phyloP scores from a whole-genome alignment of 2,329 filamentous ascomycete genomes.

The Pseudocercospora musae region DNA sequence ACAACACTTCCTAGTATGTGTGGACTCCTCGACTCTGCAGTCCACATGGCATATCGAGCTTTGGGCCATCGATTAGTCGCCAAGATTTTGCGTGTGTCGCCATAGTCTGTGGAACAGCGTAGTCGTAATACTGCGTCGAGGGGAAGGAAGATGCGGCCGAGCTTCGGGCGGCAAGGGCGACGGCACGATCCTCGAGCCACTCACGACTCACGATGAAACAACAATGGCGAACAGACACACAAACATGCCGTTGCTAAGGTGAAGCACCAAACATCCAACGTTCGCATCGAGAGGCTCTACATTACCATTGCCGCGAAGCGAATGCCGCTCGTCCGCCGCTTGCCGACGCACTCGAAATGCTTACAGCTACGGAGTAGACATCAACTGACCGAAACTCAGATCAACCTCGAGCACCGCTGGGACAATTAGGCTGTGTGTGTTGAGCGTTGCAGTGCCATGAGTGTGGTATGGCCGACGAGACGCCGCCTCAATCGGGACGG shows the following conservation, averaged over 20 bases:
- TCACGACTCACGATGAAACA: background rate
- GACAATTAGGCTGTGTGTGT: background rate
- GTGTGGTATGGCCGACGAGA: conserved; percentile 32
- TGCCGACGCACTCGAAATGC: background rate
- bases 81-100: no score
- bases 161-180: background rate
- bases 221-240: background rate
- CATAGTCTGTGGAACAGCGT: no score
- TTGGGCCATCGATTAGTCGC: no score
- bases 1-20: no score
- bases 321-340: background rate
- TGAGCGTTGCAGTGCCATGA: background rate
- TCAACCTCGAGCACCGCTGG: background rate
- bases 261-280: background rate
- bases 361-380: background rate
- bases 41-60: no score
- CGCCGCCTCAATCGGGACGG: conserved; percentile 29
- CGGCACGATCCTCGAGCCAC: conserved; percentile 33
- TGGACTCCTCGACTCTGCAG: no score
- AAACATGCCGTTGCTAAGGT: background rate
- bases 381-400: background rate
- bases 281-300: background rate
- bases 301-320: background rate
- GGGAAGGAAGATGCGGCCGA: conserved; percentile 42
- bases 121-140: conserved; percentile 29